A percentile compares a stretch with the other conserved stretches of the same genome.
Conservation (phyloP, 305 asterid species). For the Rubia peregrina region DNA sequence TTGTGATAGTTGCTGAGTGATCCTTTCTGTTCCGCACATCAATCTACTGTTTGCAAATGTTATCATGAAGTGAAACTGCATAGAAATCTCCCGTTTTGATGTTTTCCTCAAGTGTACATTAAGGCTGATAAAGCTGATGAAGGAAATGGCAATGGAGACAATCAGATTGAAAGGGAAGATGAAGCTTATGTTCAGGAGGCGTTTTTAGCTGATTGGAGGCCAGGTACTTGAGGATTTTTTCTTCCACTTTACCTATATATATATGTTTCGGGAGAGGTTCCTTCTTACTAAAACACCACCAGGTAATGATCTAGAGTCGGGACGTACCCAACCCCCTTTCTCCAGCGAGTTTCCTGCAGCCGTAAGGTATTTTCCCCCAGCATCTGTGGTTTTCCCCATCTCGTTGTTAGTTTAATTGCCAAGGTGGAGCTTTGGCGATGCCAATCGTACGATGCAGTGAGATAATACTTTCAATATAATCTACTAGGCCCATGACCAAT, state of each 20-base stretch:
- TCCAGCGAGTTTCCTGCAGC: conserved; percentile 37
- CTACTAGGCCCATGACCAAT: conserved; percentile 44
- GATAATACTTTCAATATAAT: conserved; percentile 24
- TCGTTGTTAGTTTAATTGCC: background rate
- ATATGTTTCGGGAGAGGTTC: conserved; percentile 12
- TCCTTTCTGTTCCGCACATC: conserved; percentile 9
- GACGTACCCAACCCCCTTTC: conserved; percentile 31
- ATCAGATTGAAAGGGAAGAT: conserved; percentile 55
- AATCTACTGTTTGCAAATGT: background rate
- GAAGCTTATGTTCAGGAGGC: conserved; percentile 96
- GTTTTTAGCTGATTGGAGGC: conserved; percentile 93
- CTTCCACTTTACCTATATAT: conserved; percentile 22
- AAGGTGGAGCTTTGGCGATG: background rate
- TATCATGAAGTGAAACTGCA: background rate
- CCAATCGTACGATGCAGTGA: conserved; percentile 13
- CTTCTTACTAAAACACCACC: conserved; percentile 26
- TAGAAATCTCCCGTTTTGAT: background rate
- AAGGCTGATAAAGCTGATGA: conserved; percentile 42
- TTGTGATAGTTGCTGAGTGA: conserved; percentile 9
- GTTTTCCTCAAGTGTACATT: background rate
- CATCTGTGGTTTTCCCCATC: conserved; percentile 3
- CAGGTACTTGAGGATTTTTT: conserved; percentile 32
- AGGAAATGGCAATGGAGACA: conserved; percentile 42
- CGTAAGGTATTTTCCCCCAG: conserved; percentile 33
- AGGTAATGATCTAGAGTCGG: conserved; percentile 25